Conservation (phyloP, 768 basidiomycete species). For the Tubosaeta sp. region DNA sequence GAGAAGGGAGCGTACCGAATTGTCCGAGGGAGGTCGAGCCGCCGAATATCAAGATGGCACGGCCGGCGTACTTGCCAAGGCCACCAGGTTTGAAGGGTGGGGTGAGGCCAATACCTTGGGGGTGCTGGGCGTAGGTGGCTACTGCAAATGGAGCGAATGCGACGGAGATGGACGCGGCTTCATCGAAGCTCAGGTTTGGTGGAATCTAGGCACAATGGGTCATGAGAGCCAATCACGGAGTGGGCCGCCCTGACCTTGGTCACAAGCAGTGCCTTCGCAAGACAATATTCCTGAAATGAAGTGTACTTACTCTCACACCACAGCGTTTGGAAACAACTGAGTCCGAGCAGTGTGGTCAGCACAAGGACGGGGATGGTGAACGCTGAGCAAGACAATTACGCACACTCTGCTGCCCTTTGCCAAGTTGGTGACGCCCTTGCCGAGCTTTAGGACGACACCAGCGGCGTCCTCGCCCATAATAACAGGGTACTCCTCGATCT, state of each 20-base stretch:
- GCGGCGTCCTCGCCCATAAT: slow-evolving; percentile 35
- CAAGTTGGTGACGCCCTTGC: slow-evolving; percentile 32
- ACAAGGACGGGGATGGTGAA: neutral
- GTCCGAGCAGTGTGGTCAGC: neutral
- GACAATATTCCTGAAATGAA: slow-evolving; percentile 24
- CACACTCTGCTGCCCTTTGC: slow-evolving; percentile 35
- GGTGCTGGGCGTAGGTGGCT: slow-evolving; percentile 28
- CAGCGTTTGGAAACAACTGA: neutral
- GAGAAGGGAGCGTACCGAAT: slow-evolving; percentile 22
- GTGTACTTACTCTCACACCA: neutral
- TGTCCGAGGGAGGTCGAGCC: slow-evolving; percentile 38
- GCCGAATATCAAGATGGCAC: slow-evolving; percentile 32
- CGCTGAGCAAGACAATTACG: slow-evolving; percentile 2
- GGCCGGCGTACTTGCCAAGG: slow-evolving; percentile 28
- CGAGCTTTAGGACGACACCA: slow-evolving; percentile 37
- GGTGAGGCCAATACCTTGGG: slow-evolving; percentile 21
- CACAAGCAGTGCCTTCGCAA: slow-evolving; percentile 17
- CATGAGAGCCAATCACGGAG: neutral
- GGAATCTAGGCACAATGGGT: slow-evolving; percentile 26
- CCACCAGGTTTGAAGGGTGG: slow-evolving; percentile 27
- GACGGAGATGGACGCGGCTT: slow-evolving; percentile 34
- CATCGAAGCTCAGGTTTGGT: slow-evolving; percentile 30
- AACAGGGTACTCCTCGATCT: slow-evolving; percentile 32
- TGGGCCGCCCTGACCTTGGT: slow-evolving; percentile 12
- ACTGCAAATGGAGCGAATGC: slow-evolving; percentile 31